A percentile compares a stretch with the other conserved stretches of the same genome.
These are phyloP conservation scores for Paraconiothyrium sp. DNA, from an alignment of 2,329 filamentous ascomycete genomes.

Conservation along the genomic window DNA sequence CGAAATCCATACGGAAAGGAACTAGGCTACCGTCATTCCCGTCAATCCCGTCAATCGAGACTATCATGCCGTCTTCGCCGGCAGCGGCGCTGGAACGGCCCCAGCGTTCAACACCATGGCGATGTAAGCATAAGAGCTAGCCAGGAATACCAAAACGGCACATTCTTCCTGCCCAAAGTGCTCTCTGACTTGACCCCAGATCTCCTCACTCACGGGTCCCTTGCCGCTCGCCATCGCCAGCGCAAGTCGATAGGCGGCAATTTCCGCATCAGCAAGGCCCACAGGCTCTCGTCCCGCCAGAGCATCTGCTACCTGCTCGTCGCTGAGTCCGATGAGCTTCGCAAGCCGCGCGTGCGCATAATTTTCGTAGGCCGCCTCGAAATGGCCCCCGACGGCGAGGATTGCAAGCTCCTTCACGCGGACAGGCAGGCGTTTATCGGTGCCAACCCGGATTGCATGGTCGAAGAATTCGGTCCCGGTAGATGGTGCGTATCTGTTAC, in stretches of 20 bases:
- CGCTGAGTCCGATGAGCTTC: not conserved
- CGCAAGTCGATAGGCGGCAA: not conserved
- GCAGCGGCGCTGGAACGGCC: not conserved
- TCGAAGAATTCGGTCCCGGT: not conserved
- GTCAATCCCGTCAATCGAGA: not conserved
- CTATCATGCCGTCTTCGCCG: not conserved
- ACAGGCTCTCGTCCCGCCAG: conserved; percentile 1
- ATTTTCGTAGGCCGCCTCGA: not conserved
- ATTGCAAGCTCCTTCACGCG: not conserved
- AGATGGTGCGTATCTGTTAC: not conserved
- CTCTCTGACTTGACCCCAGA: not conserved
- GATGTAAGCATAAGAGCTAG: conserved; percentile 2
- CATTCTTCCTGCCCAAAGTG: conserved; percentile 2
- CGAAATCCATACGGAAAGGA: not conserved
- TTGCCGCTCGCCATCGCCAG: not conserved
- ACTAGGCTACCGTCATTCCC: not conserved
- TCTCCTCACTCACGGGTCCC: not conserved
- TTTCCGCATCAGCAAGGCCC: not conserved
- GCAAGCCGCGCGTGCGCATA: not conserved
- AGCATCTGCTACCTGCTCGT: not conserved
- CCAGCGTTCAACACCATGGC: conserved; percentile 3
- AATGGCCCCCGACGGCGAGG: conserved; percentile 1
- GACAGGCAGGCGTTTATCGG: not conserved
- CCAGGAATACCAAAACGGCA: not conserved
- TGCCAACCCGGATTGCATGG: conserved; percentile 1